A percentile compares a stretch with the other conserved stretches of the same genome.
These are phyloP conservation scores for Paramecium sexaurelia DNA, from an alignment of 73 alveolate genomes.

Conservation along the genomic window DNA sequence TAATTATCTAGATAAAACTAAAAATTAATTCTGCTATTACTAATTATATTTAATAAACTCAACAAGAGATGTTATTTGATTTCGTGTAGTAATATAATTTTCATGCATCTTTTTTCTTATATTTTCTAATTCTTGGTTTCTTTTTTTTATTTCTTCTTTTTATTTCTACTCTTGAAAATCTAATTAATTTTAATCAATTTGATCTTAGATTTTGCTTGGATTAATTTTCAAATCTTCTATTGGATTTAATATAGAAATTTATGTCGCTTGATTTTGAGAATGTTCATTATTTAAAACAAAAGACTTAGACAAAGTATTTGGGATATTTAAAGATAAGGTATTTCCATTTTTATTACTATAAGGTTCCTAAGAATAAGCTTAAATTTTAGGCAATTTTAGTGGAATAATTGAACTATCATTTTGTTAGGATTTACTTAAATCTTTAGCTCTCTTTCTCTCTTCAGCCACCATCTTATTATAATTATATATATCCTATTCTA, in stretches of 20 bases:
- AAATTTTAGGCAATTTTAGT: background rate
- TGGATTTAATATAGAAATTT: background rate
- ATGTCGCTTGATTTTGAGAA: background rate
- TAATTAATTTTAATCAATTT: background rate
- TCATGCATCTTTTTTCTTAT: slow-evolving; percentile 14
- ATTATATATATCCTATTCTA: background rate
- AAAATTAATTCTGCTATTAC: background rate
- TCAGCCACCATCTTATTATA: slow-evolving; percentile 26
- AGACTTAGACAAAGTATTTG: background rate
- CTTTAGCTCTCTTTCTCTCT: background rate
- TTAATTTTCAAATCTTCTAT: background rate
- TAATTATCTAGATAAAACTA: background rate
- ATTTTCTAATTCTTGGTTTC: background rate
- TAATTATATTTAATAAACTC: slow-evolving; percentile 1
- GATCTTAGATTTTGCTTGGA: background rate
- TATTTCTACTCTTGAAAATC: background rate
- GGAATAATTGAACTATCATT: background rate
- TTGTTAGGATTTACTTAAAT: background rate
- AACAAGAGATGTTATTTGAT: background rate
- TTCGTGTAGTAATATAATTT: background rate
- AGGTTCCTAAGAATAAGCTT: background rate
- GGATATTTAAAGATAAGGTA: background rate
- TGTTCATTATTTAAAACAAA: background rate
- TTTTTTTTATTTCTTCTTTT: background rate
- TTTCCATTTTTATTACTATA: background rate